Evolutionary conservation across 2,329 filamentous ascomycete genomes (phyloP).

Genomic region (Venturia carpophila): DNA sequence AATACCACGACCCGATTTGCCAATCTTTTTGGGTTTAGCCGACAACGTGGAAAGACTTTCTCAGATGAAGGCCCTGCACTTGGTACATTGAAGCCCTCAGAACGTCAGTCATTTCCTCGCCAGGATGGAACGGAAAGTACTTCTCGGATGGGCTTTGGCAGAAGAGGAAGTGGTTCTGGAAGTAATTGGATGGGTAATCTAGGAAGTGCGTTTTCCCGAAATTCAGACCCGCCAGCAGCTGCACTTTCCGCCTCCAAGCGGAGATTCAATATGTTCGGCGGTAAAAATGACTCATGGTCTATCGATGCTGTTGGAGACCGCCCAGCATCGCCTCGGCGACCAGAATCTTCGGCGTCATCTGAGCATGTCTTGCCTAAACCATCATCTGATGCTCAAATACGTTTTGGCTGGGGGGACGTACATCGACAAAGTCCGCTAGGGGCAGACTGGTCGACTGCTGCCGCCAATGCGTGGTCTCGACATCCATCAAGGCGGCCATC

Average conservation of each 20-base stretch:
- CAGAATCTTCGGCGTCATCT: conserved; percentile 21
- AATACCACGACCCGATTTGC: conserved; percentile 47
- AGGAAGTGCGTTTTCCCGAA: conserved; percentile 27
- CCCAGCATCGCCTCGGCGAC: conserved; percentile 50
- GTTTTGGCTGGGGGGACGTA: conserved; percentile 15
- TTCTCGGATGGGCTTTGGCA: conserved; percentile 28
- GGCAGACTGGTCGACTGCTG: conserved; percentile 47
- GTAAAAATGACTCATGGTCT: conserved; percentile 46
- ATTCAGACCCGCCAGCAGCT: conserved; percentile 19
- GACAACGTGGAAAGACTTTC: conserved; percentile 52
- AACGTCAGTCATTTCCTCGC: conserved; percentile 71
- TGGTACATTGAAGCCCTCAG: conserved; percentile 60
- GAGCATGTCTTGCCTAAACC: conserved; percentile 13
- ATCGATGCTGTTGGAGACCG: conserved; percentile 33
- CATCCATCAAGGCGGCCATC: conserved; percentile 32
- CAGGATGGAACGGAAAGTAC: conserved; percentile 40
- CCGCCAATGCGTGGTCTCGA: conserved; percentile 50
- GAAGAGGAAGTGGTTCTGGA: conserved; percentile 48
- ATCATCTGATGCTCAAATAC: conserved; percentile 4
- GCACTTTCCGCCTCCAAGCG: conserved; percentile 33
- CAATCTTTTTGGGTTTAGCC: conserved; percentile 53
- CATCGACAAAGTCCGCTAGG: conserved; percentile 7
- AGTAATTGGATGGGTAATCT: conserved; percentile 48
- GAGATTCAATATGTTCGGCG: conserved; percentile 43
- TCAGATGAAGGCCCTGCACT: conserved; percentile 56